A percentile compares a stretch with the other conserved stretches of the same genome.
Conservation (phyloP, 306 rosid genomes). For the Cucumis hystrix region DNA sequence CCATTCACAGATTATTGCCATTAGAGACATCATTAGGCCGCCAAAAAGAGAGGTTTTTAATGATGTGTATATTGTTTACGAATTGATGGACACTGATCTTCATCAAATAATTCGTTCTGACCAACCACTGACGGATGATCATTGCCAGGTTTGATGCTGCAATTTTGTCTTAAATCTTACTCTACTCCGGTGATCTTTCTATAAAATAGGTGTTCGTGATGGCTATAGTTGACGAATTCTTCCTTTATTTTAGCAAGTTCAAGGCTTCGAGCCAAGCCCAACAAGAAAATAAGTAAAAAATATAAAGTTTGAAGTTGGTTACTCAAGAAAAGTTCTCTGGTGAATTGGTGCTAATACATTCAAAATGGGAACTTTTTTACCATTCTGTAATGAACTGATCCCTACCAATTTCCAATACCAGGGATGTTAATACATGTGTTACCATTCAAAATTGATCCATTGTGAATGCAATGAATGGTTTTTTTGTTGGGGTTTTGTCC, state of each 20-base stretch:
- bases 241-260: not conserved
- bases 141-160: conserved; percentile 56
- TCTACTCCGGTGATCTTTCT: not conserved
- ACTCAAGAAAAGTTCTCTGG: not conserved
- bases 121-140: conserved; percentile 63
- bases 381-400: not conserved
- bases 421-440: not conserved
- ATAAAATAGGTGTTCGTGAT: not conserved
- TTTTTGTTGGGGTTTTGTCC: not conserved
- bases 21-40: conserved; percentile 73
- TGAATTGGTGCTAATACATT: not conserved
- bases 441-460: not conserved
- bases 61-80: conserved; percentile 89
- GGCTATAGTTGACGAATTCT: not conserved
- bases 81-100: conserved; percentile 97
- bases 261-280: not conserved
- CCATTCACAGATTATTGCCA: conserved; percentile 42
- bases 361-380: not conserved
- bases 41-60: conserved; percentile 66
- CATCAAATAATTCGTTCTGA: conserved; percentile 73
- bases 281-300: not conserved
- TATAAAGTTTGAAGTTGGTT: not conserved
- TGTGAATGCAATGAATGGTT: not conserved
- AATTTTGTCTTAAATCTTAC: not conserved
- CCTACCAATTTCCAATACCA: not conserved